These are phyloP conservation scores for Pythium aquatile DNA, from an alignment of 352 stramenopile species.

Conservation along the genomic window DNA sequence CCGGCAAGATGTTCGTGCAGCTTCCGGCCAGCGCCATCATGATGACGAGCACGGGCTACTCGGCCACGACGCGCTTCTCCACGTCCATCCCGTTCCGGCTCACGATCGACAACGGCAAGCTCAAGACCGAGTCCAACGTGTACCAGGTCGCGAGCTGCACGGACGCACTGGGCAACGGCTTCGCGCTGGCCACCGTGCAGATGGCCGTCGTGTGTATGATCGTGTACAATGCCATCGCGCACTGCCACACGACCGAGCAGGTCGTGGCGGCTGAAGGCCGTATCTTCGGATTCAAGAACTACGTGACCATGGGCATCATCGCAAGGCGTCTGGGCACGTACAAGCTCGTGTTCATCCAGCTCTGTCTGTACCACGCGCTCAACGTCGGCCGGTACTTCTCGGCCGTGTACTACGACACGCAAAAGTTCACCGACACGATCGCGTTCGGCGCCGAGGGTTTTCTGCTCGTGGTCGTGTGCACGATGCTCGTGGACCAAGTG, in stretches of 20 bases:
- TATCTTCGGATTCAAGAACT: conserved; percentile 23
- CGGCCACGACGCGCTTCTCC: conserved; percentile 18
- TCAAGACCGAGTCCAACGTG: conserved; percentile 17
- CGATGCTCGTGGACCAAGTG: conserved; percentile 23
- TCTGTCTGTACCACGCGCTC: conserved; percentile 24
- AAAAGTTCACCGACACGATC: conserved; percentile 30
- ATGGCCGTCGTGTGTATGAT: conserved; percentile 23
- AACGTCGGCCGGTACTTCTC: conserved; percentile 25
- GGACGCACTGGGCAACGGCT: conserved; percentile 21
- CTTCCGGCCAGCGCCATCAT: conserved; percentile 20
- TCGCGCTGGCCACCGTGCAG: conserved; percentile 17
- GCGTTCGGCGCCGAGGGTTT: conserved; percentile 22
- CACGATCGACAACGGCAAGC: conserved; percentile 6
- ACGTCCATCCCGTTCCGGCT: conserved; percentile 22
- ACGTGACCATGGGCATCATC: conserved; percentile 26
- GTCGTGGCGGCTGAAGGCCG: conserved; percentile 9
- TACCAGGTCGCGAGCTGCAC: conserved; percentile 21
- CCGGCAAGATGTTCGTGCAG: conserved; percentile 22
- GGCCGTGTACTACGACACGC: conserved; percentile 22
- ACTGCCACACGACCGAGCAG: conserved; percentile 17
- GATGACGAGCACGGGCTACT: conserved; percentile 23
- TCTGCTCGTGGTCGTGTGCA: conserved; percentile 22
- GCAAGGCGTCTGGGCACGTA: conserved; percentile 23
- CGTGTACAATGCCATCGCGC: conserved; percentile 24
- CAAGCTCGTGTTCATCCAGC: conserved; percentile 28